These are phyloP conservation scores for Trypanosoma avium DNA, from an alignment of 208 protist species.

Conservation along the genomic window DNA sequence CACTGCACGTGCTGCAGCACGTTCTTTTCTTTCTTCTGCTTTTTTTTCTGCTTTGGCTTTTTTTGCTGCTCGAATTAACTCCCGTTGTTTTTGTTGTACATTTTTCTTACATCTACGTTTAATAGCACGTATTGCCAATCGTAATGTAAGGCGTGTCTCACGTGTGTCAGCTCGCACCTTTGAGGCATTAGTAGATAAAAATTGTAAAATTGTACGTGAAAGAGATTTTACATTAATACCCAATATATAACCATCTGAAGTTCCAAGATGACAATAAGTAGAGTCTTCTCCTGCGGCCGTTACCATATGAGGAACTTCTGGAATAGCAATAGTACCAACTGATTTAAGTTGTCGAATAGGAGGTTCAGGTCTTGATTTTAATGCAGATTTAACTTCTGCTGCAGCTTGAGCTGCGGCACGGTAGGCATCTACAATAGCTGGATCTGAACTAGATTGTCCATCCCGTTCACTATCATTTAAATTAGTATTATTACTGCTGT, in stretches of 20 bases:
- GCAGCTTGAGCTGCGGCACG: conserved; percentile 4
- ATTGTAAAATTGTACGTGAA: conserved; percentile 45
- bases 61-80: conserved; percentile 41
- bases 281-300: conserved; percentile 23
- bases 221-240: conserved; percentile 52
- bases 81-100: conserved; percentile 39
- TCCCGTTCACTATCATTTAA: too few species aligned
- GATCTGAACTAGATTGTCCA: too few species aligned
- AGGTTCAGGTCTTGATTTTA: conserved; percentile 52
- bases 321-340: conserved; percentile 66
- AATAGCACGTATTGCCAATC: conserved; percentile 35
- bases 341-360: conserved; percentile 34
- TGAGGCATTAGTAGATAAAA: conserved; percentile 43
- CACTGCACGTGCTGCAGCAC: conserved; percentile 31
- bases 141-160: conserved; percentile 43
- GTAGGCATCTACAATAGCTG: neutral
- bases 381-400: conserved; percentile 44
- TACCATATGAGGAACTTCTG: conserved; percentile 41
- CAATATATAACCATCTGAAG: conserved; percentile 60
- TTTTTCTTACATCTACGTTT: conserved; percentile 33
- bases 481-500: too few species aligned
- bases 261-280: conserved; percentile 46
- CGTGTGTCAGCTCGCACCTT: conserved; percentile 41
- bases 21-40: conserved; percentile 44
- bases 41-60: conserved; percentile 36